Percentiles rank a stretch among this genome's conserved stretches.
phyloP scores from a whole-genome alignment of 176 grass and related monocot genomes.

The Poa pratensis region DNA sequence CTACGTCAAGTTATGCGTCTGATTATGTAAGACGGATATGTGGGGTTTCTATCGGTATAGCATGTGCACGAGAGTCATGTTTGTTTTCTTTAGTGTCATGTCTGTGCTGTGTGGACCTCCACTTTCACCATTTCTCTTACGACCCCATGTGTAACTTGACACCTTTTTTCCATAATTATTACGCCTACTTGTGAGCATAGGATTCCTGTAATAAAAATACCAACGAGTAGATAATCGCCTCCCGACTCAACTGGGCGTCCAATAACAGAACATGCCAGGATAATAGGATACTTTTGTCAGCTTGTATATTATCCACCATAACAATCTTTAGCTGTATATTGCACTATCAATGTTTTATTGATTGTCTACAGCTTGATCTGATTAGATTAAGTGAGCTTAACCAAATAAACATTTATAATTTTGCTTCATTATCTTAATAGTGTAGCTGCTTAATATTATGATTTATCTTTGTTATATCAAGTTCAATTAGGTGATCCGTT shows the following conservation, averaged over 20 bases:
- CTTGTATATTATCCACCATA: neutral
- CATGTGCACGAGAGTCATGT: conserved; percentile 12
- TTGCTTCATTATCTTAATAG: neutral
- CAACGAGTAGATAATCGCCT: neutral
- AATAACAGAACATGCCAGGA: neutral
- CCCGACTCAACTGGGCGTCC: neutral
- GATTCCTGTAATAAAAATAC: conserved; percentile 9
- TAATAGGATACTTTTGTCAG: neutral
- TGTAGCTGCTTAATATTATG: neutral
- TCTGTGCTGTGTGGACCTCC: conserved; percentile 23
- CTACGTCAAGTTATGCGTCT: neutral
- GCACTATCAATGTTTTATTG: neutral
- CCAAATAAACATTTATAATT: neutral
- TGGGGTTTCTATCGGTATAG: neutral
- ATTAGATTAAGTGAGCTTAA: neutral
- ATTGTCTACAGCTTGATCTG: neutral
- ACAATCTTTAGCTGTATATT: conserved; percentile 25
- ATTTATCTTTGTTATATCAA: neutral
- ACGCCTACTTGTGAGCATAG: neutral
- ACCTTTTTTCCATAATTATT: neutral
- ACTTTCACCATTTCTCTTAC: conserved; percentile 8
- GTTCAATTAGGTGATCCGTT: conserved; percentile 3
- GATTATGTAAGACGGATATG: neutral
- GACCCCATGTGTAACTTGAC: neutral
- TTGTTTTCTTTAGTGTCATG: conserved; percentile 9